Conservation (phyloP, 345 rosid genomes). For the Arabidopsis suecica region DNA sequence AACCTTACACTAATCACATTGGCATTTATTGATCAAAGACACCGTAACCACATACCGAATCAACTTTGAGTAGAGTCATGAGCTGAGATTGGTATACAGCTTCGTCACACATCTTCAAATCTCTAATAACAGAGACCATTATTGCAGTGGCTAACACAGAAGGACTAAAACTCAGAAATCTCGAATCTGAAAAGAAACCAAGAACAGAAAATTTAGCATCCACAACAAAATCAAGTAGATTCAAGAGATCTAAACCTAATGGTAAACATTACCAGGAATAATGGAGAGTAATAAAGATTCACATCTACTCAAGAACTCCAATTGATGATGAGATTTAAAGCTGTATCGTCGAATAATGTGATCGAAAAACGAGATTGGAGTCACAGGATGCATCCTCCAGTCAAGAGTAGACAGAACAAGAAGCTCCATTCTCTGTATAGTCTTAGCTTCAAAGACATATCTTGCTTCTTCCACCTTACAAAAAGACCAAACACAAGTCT, state of each 20-base stretch:
- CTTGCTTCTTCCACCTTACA: constrained; percentile 75
- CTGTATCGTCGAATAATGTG: constrained; percentile 72
- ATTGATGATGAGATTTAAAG: constrained; percentile 56
- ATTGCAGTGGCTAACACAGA: constrained; percentile 79
- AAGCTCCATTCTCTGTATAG: constrained; percentile 93
- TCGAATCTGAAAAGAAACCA: constrained; percentile 67
- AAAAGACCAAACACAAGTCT: constrained; percentile 2
- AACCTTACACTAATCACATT: background rate
- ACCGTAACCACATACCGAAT: constrained; percentile 23
- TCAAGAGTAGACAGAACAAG: constrained; percentile 75
- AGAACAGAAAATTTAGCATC: constrained; percentile 44
- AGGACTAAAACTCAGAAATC: constrained; percentile 61
- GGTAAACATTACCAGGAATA: constrained; percentile 65
- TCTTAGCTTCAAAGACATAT: constrained; percentile 80
- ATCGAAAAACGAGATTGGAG: constrained; percentile 84
- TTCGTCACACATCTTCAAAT: constrained; percentile 59
- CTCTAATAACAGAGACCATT: constrained; percentile 71
- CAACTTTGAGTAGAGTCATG: constrained; percentile 61
- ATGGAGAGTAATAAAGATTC: constrained; percentile 77
- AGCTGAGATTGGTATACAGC: constrained; percentile 67
- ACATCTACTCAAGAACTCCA: constrained; percentile 74
- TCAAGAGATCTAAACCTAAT: constrained; percentile 49
- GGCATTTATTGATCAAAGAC: constrained; percentile 19
- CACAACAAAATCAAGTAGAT: background rate
- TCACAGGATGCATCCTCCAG: constrained; percentile 94